Evolutionary conservation across 169 alveolate species (phyloP).

Genomic region (Cryptosporidium viatorum): DNA sequence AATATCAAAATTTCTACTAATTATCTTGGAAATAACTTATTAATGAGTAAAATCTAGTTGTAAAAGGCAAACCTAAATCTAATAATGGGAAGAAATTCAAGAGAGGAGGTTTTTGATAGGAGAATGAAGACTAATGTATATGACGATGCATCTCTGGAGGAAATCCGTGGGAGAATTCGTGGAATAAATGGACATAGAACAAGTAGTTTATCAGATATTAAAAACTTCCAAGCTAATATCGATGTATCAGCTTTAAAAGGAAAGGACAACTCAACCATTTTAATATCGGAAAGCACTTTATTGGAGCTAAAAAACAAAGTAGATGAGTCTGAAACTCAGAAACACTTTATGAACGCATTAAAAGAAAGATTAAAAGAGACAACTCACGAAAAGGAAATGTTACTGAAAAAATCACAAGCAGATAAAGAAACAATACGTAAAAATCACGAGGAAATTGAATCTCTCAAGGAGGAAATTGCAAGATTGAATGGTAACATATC

Average conservation of each 20-base stretch:
- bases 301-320: conserved; percentile 45
- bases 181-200: conserved; percentile 61
- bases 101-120: conserved; percentile 58
- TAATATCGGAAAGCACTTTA: conserved; percentile 49
- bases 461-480: conserved; percentile 24
- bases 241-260: conserved; percentile 2
- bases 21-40: not conserved
- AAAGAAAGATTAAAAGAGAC: conserved; percentile 49
- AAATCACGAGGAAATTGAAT: conserved; percentile 19
- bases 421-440: conserved; percentile 34
- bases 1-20: not conserved
- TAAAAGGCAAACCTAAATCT: too few species aligned
- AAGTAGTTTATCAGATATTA: conserved; percentile 67
- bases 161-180: conserved; percentile 56
- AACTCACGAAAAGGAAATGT: conserved; percentile 40
- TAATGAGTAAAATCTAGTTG: not conserved
- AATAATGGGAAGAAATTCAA: conserved; percentile 11
- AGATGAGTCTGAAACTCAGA: conserved; percentile 73
- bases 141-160: conserved; percentile 29
- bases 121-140: conserved; percentile 47
- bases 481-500: conserved; percentile 11
- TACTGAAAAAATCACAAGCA: conserved; percentile 1
- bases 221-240: conserved; percentile 16
- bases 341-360: conserved; percentile 65
- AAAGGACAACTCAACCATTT: conserved; percentile 8